Percentiles rank a stretch among this genome's conserved stretches.
Evolutionary conservation across 352 stramenopile species (phyloP).

Genomic region (Poterioochromonas sp.): DNA sequence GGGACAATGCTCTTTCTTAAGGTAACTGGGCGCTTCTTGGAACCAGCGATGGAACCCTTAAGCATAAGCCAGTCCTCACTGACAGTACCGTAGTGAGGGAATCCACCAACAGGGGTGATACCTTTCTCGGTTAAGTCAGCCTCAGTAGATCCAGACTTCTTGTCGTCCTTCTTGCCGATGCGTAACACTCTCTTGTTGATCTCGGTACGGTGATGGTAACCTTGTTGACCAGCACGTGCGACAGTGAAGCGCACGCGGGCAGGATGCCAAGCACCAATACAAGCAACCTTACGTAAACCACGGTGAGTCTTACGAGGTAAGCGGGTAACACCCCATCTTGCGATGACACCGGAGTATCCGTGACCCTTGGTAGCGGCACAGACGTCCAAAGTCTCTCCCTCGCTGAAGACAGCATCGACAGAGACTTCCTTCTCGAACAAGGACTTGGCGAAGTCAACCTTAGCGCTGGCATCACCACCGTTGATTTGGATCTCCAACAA

Average conservation of each 20-base stretch:
- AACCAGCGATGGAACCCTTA: conserved; percentile 93
- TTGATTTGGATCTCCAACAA: conserved; percentile 99
- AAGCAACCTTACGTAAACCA: conserved; percentile 99
- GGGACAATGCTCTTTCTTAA: conserved; percentile 96
- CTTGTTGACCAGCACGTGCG: conserved; percentile 96
- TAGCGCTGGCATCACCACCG: conserved; percentile 87
- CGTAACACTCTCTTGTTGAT: conserved; percentile 99
- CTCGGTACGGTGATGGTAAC: conserved; percentile 99
- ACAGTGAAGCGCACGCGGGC: conserved; percentile 95
- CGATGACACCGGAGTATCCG: conserved; percentile 97
- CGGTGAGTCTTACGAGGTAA: conserved; percentile 99
- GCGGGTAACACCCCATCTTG: conserved; percentile 97
- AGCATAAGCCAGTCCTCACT: conserved; percentile 99
- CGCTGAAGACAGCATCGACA: conserved; percentile 81
- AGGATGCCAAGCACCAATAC: conserved; percentile 99
- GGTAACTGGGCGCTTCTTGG: conserved; percentile 97
- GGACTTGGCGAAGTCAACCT: conserved; percentile 98
- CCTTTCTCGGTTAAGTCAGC: conserved; percentile 98
- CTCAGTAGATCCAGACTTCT: conserved; percentile 92
- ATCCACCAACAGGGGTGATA: conserved; percentile 98
- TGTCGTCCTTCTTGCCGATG: conserved; percentile 81
- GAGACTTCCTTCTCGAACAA: conserved; percentile 99
- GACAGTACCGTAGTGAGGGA: conserved; percentile 95
- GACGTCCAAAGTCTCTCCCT: conserved; percentile 92
- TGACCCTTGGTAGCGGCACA: conserved; percentile 97